Conservation (phyloP, 208 protist genomes). For the Leishmania gerbilli region DNA sequence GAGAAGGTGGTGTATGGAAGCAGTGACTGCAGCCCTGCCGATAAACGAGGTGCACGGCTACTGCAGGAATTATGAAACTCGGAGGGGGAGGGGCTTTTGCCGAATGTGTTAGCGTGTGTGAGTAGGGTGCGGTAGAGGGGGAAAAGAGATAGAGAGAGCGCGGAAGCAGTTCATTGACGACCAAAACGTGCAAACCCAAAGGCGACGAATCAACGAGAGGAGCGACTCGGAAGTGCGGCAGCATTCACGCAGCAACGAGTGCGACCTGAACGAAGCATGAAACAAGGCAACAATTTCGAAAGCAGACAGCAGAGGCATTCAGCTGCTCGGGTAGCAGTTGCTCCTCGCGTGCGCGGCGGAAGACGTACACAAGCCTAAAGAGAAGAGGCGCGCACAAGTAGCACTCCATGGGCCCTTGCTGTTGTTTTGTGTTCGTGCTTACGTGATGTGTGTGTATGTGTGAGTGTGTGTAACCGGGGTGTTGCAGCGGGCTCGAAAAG, state of each 20-base stretch:
- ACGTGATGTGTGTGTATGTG: conserved; percentile 1
- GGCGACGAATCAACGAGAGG: neutral
- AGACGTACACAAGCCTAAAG: neutral
- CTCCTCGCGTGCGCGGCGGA: neutral
- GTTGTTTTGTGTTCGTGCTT: neutral
- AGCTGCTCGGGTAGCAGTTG: neutral
- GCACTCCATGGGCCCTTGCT: neutral
- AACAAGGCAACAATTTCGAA: neutral
- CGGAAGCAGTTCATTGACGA: neutral
- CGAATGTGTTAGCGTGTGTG: neutral
- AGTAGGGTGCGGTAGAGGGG: neutral
- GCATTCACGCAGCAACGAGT: neutral
- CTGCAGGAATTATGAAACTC: neutral
- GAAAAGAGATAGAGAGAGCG: neutral
- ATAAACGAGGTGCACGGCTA: neutral
- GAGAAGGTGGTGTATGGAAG: neutral
- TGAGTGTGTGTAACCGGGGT: neutral
- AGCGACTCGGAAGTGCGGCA: neutral
- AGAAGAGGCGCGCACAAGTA: neutral
- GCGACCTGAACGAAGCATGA: neutral
- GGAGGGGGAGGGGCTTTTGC: neutral
- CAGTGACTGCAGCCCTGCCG: neutral
- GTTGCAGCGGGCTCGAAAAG: neutral
- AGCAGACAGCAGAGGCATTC: neutral
- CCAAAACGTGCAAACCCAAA: neutral